A percentile compares a stretch with the other conserved stretches of the same genome.
Conservation (phyloP, 1,284 basidiomycete species). For the Cryptococcus deneoformans region DNA sequence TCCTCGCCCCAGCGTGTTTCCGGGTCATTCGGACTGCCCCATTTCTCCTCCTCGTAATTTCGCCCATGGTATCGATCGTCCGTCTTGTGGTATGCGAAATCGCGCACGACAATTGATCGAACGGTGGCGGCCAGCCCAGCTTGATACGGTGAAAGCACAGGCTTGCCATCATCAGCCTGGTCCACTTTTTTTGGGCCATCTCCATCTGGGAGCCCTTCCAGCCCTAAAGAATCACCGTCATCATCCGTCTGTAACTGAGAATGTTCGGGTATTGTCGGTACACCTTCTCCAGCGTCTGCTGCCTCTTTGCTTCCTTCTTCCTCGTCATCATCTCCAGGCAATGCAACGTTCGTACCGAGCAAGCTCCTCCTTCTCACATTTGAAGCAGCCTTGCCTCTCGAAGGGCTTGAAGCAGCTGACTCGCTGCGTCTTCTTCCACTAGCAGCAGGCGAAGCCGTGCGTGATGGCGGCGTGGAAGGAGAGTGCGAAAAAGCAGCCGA, state of each 20-base stretch:
- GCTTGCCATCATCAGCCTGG: neutral
- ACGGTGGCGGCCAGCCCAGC: neutral
- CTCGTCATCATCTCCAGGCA: neutral
- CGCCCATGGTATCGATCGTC: slow-evolving; percentile 37
- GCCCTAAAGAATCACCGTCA: neutral
- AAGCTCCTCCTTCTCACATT: neutral
- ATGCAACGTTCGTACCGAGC: neutral
- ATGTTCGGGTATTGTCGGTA: neutral
- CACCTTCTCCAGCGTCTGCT: neutral
- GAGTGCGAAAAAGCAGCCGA: slow-evolving; percentile 23
- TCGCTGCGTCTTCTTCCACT: neutral
- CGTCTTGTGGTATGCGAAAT: slow-evolving; percentile 32
- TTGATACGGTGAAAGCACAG: neutral
- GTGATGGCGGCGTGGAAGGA: slow-evolving; percentile 1
- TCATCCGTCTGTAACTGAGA: neutral
- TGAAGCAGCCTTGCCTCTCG: neutral
- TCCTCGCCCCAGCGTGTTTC: neutral
- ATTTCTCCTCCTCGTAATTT: neutral
- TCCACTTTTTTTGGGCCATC: neutral
- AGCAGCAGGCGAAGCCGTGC: slow-evolving; percentile 2
- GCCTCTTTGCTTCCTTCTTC: neutral
- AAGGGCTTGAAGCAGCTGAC: neutral
- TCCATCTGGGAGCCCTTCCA: no score
- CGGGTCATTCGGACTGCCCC: neutral
- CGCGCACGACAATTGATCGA: slow-evolving; percentile 28